Percentiles rank a stretch among this genome's conserved stretches.
These are phyloP conservation scores for Alternaria incomplexa DNA, from an alignment of 2,329 filamentous ascomycete genomes.

Conservation along the genomic window DNA sequence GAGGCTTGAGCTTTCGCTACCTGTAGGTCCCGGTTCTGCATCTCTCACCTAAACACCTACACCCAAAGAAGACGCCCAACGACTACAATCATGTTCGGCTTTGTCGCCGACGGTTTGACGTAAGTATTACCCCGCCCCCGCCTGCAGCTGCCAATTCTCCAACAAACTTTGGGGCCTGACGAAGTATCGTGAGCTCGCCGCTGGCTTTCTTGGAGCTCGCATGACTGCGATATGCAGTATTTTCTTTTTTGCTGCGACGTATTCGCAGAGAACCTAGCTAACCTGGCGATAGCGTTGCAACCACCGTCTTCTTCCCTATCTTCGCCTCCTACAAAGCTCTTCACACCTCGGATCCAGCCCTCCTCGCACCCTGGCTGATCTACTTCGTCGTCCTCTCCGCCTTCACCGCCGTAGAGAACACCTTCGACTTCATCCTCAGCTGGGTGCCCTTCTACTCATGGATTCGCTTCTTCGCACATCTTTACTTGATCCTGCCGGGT, in stretches of 20 bases:
- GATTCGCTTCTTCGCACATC: conserved; percentile 82
- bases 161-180: conserved; percentile 11
- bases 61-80: conserved; percentile 1
- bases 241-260: neutral
- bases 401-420: conserved; percentile 81
- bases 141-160: conserved; percentile 7
- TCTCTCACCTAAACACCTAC: conserved; percentile 6
- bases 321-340: conserved; percentile 99
- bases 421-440: conserved; percentile 82
- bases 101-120: conserved; percentile 48
- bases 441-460: conserved; percentile 97
- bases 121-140: conserved; percentile 41
- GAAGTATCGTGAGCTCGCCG: conserved; percentile 11
- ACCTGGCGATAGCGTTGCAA: conserved; percentile 47
- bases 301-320: conserved; percentile 90
- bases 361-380: conserved; percentile 97
- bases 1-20: conserved; percentile 18
- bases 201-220: conserved; percentile 12
- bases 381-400: conserved; percentile 95
- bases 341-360: conserved; percentile 85
- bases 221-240: conserved; percentile 5
- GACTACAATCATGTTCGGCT: conserved; percentile 41
- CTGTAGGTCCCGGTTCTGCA: conserved; percentile 3
- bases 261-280: conserved; percentile 14
- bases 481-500: conserved; percentile 96